Evolutionary conservation across 768 basidiomycete genomes (phyloP), one percentile per base, ranked within the genome.

Genomic region (Suillus cothurnatus): DNA sequence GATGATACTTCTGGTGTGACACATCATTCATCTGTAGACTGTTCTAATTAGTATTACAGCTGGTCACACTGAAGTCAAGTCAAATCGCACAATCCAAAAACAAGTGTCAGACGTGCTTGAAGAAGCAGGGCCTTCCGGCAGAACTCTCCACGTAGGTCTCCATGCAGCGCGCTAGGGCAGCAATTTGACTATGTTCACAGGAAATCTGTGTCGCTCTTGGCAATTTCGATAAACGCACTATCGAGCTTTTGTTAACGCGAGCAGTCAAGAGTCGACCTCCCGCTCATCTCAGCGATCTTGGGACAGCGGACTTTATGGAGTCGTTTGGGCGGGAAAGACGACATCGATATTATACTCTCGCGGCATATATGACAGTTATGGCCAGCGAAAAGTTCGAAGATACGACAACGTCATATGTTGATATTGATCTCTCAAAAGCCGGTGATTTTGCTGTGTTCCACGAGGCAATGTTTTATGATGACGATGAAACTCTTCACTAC

Each of bases 281-380:
- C 5, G 66, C 84, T 6, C 93, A 94, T 74, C 84, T 95, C 17
- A 80, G 81, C 61, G 91, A 95, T 73, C 80, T 92, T 47, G 84
- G 87, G 32, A 85, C 93, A 59, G 84, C 85, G 26, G 85, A 88
- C 43, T 75, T 93, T 34, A 89, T 90, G 84, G 96, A 97, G 77
- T 93, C 87, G 1, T 82, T 84, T 67, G 93, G 93, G 6, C 87
- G 94, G 41, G 93, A 98, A 78, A 89, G 94, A 34, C 90, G 94
- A 28, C 87, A 94, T 73, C 85, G 94, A 67, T 94, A 94, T 72
- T 95, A 87, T 79, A 92, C 93, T 0, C 74, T 90, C 52, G 82
- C 84, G 2, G 86, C 88, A 36, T 97, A 92, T 76, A 84, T 81
- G 36, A 74, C 80, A 36, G 80, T 93, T 38, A 84, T 94, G 57